Base-by-base conservation (phyloP, 352 stramenopile species). In the Phytophthora tentaculata region DNA sequence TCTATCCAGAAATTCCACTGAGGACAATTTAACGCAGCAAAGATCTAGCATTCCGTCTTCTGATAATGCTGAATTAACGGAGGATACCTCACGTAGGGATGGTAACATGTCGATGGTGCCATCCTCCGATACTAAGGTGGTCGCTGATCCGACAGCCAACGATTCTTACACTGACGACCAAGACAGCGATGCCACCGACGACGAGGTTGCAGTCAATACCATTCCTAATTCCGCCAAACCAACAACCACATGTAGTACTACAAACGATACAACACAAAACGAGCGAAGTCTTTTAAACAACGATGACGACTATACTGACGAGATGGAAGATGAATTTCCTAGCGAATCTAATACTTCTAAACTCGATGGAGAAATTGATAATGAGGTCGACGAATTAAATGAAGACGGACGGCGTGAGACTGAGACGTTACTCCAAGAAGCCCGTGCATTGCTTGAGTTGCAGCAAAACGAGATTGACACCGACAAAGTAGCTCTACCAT, bases 391-490 rank as follows among this genome's bases (percentile, higher is more conserved):
- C 13, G 69, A 74, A 26, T 64, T 71, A 41, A 56, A 64, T 22
- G 64, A 77, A 7, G 67, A 71, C 24, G 76, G 53, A 26, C 56
- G 67, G 17, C 59, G 65, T 0, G 77, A 86, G 47, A 88, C 77
- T 0, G 70, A 80, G 9, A 53, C 50, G 5, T 58, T 88, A 50
- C 69, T 87, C 6, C 58, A 73, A 3, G 80, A 90, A 74, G 70
- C 71, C 9, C 67, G 77, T 2, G 39, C 52, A 26, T 35, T 89
- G 10, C 70, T 89, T 37, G 45, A 68, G 37, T 59, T 61, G 20
- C 67, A 79, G 20, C 63, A 55, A 41, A 23, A 61, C 8, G 47
- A 45, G 6, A 54, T 14, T n/a, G 13, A 74, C 1, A 20, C 14
- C 28, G 13, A 37, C 37, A 5, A 20, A 29, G 10, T 17, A 54